Conservation (phyloP, 2,329 filamentous ascomycete species). For the Emergomyces orientalis region DNA sequence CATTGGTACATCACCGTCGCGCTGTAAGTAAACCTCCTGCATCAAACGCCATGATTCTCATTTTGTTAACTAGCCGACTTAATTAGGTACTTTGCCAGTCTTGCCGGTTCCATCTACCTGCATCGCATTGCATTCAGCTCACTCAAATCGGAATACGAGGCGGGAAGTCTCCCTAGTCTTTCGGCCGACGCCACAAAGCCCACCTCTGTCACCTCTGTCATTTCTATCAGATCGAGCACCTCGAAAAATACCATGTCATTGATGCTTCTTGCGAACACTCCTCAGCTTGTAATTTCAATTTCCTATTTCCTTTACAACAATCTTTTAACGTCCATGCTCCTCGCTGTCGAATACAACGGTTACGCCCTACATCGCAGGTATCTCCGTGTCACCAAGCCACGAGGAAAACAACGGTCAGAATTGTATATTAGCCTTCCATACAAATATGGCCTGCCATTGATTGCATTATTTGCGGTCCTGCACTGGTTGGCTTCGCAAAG, state of each 20-base stretch:
- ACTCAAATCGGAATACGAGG: background rate
- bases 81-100: background rate
- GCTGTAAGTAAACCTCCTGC: background rate
- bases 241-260: slow-evolving; percentile 1
- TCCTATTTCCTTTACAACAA: slow-evolving; percentile 30
- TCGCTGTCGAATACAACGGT: slow-evolving; percentile 41
- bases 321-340: slow-evolving; percentile 39
- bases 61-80: background rate
- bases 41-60: background rate
- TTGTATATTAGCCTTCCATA: slow-evolving; percentile 41
- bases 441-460: slow-evolving; percentile 36
- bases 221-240: background rate
- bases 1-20: background rate
- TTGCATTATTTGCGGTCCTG: slow-evolving; percentile 28
- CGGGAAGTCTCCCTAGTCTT: background rate
- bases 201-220: background rate
- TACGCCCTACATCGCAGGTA: slow-evolving; percentile 33
- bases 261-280: slow-evolving; percentile 26
- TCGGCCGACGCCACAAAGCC: background rate
- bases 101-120: background rate
- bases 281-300: slow-evolving; percentile 29
- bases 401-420: slow-evolving; percentile 30
- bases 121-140: background rate
- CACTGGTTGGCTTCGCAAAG: slow-evolving; percentile 45
- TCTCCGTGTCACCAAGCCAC: slow-evolving; percentile 33